Percentiles rank a stretch among this genome's conserved stretches.
phyloP scores from a whole-genome alignment of 371 early-diverging fungal species.

The Mortierella sp. region DNA sequence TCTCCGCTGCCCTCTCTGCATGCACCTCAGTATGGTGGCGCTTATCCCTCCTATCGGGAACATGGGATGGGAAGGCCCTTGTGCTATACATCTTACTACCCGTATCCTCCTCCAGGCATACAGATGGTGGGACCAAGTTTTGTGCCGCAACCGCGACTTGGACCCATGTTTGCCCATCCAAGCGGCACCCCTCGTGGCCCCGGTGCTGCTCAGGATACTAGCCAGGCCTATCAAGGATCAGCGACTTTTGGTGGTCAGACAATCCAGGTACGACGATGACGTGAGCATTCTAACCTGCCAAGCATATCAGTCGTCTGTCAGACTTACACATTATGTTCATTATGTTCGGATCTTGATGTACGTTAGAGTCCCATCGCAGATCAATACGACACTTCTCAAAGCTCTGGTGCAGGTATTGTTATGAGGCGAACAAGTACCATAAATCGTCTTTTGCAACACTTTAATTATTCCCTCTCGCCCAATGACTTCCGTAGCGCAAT shows the following conservation, averaged over 20 bases:
- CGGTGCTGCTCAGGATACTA: neutral
- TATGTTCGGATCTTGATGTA: too few relatives aligned
- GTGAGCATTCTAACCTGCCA: too few relatives aligned
- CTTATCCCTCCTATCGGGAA: conserved; percentile 13
- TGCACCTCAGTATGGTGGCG: neutral
- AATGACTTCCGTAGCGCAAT: neutral
- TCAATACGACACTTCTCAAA: too few relatives aligned
- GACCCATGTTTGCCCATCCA: conserved; percentile 4
- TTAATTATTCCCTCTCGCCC: too few relatives aligned
- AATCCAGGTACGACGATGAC: neutral
- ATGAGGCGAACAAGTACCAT: neutral
- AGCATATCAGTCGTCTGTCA: too few relatives aligned
- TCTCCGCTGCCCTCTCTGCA: neutral
- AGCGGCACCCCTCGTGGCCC: neutral
- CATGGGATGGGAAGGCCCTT: conserved; percentile 11
- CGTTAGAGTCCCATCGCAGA: too few relatives aligned
- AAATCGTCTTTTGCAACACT: too few relatives aligned
- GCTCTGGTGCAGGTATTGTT: neutral
- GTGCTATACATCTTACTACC: conserved; percentile 17
- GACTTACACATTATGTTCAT: too few relatives aligned
- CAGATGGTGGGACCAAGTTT: conserved; percentile 14
- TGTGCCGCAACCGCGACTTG: conserved; percentile 8
- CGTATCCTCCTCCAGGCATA: conserved; percentile 14
- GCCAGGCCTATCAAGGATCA: conserved; percentile 11
- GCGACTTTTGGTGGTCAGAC: conserved; percentile 2